Percentiles rank a stretch among this genome's conserved stretches.
These are phyloP conservation scores for Solanum pimpinellifolium DNA, from an alignment of 257 asterid genomes.

Conservation along the genomic window DNA sequence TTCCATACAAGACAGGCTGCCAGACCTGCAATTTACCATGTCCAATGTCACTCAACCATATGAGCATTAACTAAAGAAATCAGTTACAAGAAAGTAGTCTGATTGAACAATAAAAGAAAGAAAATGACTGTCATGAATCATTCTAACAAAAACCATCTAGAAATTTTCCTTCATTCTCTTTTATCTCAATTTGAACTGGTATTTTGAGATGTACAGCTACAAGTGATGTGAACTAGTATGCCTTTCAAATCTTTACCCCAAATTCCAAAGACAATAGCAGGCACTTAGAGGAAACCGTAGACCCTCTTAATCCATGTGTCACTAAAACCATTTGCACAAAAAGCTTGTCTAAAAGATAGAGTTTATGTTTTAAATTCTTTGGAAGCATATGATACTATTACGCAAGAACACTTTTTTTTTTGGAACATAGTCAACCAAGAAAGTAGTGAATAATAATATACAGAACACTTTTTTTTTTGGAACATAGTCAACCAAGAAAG, in stretches of 20 bases:
- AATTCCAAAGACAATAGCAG: background rate
- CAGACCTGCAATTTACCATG: constrained; percentile 44
- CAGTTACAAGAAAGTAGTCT: background rate
- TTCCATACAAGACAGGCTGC: constrained; percentile 68
- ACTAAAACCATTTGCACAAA: background rate
- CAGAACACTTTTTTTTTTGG: background rate
- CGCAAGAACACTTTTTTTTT: background rate
- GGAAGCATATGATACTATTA: background rate
- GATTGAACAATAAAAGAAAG: background rate
- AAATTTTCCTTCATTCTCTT: background rate
- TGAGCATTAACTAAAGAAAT: background rate
- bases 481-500: background rate
- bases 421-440: background rate
- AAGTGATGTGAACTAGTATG: background rate
- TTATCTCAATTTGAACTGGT: background rate
- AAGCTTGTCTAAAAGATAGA: background rate
- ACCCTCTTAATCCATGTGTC: background rate
- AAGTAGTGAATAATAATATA: background rate
- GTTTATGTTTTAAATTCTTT: background rate
- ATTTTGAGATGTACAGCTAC: background rate
- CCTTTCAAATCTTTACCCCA: background rate
- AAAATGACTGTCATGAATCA: background rate
- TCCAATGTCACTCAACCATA: background rate
- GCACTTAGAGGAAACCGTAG: background rate
- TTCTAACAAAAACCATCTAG: background rate